Evolutionary conservation across 1,284 basidiomycete genomes (phyloP), one percentile per base, ranked within the genome.

Genomic region (Ustanciosporium gigantosporum): DNA sequence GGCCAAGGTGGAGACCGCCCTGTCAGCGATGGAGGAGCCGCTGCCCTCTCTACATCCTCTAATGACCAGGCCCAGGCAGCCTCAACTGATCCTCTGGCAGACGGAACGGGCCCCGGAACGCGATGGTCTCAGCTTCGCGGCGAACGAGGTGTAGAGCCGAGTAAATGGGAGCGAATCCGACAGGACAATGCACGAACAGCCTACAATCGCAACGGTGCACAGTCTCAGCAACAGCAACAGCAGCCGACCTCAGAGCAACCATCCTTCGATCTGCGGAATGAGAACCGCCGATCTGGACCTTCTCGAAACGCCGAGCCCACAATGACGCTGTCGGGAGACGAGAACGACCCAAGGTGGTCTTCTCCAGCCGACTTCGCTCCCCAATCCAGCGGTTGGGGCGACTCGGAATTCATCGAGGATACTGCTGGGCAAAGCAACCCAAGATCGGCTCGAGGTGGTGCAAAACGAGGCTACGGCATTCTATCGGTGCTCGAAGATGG

Each of bases 121-220:
- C 41, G 65, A 7, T 67, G 65, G 65, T 49, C 51, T 0, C 65
- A 67, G 36, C 41, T 67, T 3, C 46, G 60, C 8, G 55, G 48
- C 20, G 53, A 59, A 31, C 39, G 60, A 4, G 43, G 61, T 11
- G 65, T 67, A 4, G 58, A 67, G 53, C 65, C 65, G 4, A 62
- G 58, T 40, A 64, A 57, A 31, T 67, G 65, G 65, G 65, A 67
- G 25, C 50, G 48, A 19, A 67, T 67, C 25, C 46, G 65, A 24
- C 65, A 67, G 42, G 65, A 67, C 29, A 67, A 67, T 27, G 65
- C 65, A 19, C 52, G 65, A 17, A 60, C 44, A 14, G 48, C 56
- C 15, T 56, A 59, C 27, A 47, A 31, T 31, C 55, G 60, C 5
- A 41, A 46, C 4, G 37, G 16, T 8, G 3, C 27, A 5, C 4